A percentile compares a stretch with the other conserved stretches of the same genome.
Evolutionary conservation across 2,329 filamentous ascomycete species (phyloP).

Genomic region (Clarireedia homoeocarpa): DNA sequence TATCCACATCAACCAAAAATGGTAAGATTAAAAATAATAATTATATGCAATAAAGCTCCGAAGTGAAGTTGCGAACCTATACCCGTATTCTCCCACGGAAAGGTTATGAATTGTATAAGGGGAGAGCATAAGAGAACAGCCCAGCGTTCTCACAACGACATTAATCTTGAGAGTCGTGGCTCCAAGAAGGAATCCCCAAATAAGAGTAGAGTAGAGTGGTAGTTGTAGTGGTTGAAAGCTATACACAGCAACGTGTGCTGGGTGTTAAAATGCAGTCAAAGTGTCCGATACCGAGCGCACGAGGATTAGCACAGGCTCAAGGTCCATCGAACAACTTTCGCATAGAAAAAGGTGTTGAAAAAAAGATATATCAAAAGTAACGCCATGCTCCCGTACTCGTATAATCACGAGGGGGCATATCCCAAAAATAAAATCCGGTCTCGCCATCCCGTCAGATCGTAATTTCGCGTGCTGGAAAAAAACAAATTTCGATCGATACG

Average conservation of each 20-base stretch:
- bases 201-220: conserved; percentile 5
- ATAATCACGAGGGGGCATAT: conserved; percentile 11
- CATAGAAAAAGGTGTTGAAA: conserved; percentile 3
- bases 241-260: background rate
- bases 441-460: conserved; percentile 18
- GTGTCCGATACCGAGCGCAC: conserved; percentile 24
- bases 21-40: too few species aligned
- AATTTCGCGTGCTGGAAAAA: conserved; percentile 22
- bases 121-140: too few species aligned
- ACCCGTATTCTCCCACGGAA: too few species aligned
- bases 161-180: too few species aligned
- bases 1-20: too few species aligned
- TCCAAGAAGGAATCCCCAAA: background rate
- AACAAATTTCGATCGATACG: conserved; percentile 26
- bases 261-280: conserved; percentile 6
- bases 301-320: conserved; percentile 28
- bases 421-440: conserved; percentile 12
- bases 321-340: conserved; percentile 13
- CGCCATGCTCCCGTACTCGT: conserved; percentile 21
- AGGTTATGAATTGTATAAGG: too few species aligned
- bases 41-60: too few species aligned
- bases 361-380: conserved; percentile 15
- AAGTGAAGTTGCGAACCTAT: too few species aligned
- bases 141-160: too few species aligned
- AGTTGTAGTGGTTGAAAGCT: background rate